Evolutionary conservation across 257 asterid species (phyloP).

Genomic region (Capsicum pubescens): DNA sequence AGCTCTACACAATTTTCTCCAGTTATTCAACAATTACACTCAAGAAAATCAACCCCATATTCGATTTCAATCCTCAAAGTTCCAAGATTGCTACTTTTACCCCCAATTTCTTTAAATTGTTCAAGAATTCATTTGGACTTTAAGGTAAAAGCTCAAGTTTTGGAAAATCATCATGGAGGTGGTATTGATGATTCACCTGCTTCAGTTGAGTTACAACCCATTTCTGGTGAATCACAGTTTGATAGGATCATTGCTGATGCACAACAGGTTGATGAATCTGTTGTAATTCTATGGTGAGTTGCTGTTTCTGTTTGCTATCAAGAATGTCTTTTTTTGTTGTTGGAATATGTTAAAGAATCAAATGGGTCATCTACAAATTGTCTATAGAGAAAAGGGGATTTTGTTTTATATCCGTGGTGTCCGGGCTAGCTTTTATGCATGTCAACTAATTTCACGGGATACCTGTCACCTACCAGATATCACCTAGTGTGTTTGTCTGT

Average conservation of each 20-base stretch:
- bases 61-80: not conserved
- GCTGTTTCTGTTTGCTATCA: no score
- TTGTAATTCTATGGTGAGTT: slow-evolving; percentile 50
- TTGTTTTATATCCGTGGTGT: no score
- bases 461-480: no score
- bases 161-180: slow-evolving; percentile 1
- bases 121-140: slow-evolving; percentile 20
- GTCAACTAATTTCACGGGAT: no score
- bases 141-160: not conserved
- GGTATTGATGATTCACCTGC: slow-evolving; percentile 43
- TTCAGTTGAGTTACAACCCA: slow-evolving; percentile 57
- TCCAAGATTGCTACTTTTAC: not conserved
- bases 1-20: slow-evolving; percentile 17
- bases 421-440: no score
- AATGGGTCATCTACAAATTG: no score
- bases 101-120: slow-evolving; percentile 13
- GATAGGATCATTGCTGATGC: slow-evolving; percentile 23
- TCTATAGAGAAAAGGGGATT: no score
- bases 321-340: no score
- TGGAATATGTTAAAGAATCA: no score
- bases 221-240: slow-evolving; percentile 72
- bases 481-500: no score
- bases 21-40: not conserved
- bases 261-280: slow-evolving; percentile 43
- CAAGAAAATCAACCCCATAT: not conserved